Base-by-base conservation (phyloP, 495 filamentous ascomycete species). In the Penicillium macrosclerotiorum region DNA sequence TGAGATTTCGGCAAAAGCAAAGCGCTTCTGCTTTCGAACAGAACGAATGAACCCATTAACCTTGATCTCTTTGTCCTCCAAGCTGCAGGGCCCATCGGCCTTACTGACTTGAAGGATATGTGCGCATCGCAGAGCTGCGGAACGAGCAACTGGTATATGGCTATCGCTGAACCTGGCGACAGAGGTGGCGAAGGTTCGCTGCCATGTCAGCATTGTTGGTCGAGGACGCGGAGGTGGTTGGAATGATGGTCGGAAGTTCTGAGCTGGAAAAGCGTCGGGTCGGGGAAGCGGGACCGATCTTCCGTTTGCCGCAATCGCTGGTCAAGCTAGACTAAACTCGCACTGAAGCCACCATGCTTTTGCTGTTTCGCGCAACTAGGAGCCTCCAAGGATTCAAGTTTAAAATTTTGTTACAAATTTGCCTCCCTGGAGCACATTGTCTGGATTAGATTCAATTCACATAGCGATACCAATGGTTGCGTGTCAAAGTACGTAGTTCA, bases 31-130 rank as follows among this genome's bases (percentile, higher is more conserved):
- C 56, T 87, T 85, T 44, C 94, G 81, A 44, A 96, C 81, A 12
- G 89, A 89, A 36, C 88, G 81, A 48, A 97, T 73, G 65, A 84
- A 91, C 25, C 92, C 93, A 58, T 87, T 76, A 47, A 96, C 71
- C 33, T 70, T 81, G 37, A 88, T 57, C 41, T 73, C 60, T 49
- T 69, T 54, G 47, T 68, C 63, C 42, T 73, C 68, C 27, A 68
- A 50, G 17, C 42, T 59, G 44, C 59, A 61, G 14, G 61, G 40
- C 16, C 52, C 53, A 24, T 57, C 52, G 23, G 51, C 47, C 40
- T 52, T 53, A 47, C 60, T 63, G 7, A 51, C 50, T 38, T 65
- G 55, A 37, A 73, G 67, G 42, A 73, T 57, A 39, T 73, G 64
- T 37, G 63, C 64, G 54, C 68, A 72, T 53, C 68, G 62, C 24